phyloP scores from a whole-genome alignment of 495 filamentous ascomycete species.

The Astrothelium macrocarpum region DNA sequence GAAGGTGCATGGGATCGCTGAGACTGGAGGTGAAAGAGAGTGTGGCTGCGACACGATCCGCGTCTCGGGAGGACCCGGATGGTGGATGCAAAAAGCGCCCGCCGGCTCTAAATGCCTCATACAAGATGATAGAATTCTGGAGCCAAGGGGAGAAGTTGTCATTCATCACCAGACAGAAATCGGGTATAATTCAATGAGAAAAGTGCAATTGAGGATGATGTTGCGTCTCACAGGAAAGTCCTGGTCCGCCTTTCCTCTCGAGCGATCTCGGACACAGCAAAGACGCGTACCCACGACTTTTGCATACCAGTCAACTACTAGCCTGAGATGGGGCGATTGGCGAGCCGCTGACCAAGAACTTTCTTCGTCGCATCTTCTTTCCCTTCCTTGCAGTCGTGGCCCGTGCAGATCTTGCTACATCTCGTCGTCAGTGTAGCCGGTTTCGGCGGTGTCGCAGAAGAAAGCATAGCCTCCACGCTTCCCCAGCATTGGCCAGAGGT shows the following conservation, averaged over 20 bases:
- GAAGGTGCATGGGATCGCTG: conserved; percentile 1
- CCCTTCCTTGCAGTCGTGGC: not conserved
- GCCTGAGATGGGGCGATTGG: not conserved
- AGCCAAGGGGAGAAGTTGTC: no score
- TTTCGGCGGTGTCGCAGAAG: not conserved
- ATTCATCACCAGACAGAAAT: no score
- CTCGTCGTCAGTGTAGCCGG: not conserved
- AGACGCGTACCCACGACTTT: no score
- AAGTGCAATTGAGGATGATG: no score
- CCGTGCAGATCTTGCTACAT: not conserved
- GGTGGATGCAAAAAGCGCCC: not conserved
- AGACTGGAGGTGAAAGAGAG: conserved; percentile 1
- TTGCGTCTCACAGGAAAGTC: no score
- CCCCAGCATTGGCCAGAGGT: not conserved
- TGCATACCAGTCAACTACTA: no score
- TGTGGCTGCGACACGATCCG: not conserved
- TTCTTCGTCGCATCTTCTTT: conserved; percentile 6
- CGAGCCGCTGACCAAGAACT: not conserved
- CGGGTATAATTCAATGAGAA: no score
- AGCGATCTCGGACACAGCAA: no score
- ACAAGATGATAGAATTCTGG: no score
- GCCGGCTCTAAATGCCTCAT: not conserved
- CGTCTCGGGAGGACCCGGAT: not conserved
- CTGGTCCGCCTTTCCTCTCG: no score
- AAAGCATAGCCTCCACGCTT: not conserved